Base-by-base conservation (phyloP, 2,329 filamentous ascomycete species). In the Decorospora gaudefroyi region DNA sequence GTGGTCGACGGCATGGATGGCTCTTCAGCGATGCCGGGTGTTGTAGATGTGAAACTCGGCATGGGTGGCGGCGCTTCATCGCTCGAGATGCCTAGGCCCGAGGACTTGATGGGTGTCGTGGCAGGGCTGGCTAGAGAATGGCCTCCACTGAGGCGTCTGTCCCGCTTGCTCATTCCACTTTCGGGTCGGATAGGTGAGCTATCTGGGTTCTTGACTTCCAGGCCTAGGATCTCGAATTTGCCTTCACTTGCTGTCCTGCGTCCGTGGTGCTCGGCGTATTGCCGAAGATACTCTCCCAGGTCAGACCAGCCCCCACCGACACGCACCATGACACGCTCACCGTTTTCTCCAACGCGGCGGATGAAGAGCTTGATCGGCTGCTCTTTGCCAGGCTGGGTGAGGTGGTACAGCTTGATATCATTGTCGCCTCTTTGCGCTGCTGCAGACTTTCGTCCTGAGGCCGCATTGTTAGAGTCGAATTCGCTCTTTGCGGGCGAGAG, bases 241-340 rank as follows among this genome's bases (percentile, higher is more conserved):
- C 75, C 75, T 25, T 82, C 80, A 18, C 76, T 78, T 13, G 80
- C 76, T 19, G 79, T 77, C 30, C 81, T 84, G n/a, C 88, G 85
- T 29, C 88, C 88, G 67, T 99, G 93, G 65, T 99, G 93, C 46
- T 85, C 84, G 6, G 90, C 91, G 62, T 96, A 99, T 68, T 96
- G 90, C 58, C 90, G 87, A 28, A 99, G 78, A 64, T 96, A 99
- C 69, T 97, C 93, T 25, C 88, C 92, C 13, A 99, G 76, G 69
- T 99, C 93, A 10, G 91, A 90, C 93, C 93, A 99, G n/a, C 93
- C 93, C 46, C 93, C 93, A 9, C 93, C 93, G 9, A 99, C 92
- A 23, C 93, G 87, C 6, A 99, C 93, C 93, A 99, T 97, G 49
- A 97, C 90, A 37, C 93, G 84, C 70, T 97, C 90, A 11, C 88